A percentile compares a stretch with the other conserved stretches of the same genome.
Conservation (phyloP, 2,329 filamentous ascomycete genomes). For the Blastomyces gilchristii region DNA sequence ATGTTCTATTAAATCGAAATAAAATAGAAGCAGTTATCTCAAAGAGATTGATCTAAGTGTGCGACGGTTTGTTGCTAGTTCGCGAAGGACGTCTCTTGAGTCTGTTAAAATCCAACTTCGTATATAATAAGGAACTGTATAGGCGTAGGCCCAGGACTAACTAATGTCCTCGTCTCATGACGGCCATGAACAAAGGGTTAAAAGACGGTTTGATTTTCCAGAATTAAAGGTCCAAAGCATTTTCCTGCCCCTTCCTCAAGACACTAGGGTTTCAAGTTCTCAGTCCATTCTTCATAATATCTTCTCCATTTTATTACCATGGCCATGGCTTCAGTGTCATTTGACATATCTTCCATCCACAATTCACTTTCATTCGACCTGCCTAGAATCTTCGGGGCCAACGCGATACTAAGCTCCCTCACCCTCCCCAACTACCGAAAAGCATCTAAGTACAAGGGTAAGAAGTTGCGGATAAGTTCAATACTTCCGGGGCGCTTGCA, state of each 20-base stretch:
- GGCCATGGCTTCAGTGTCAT: neutral
- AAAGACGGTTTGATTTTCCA: too few species aligned
- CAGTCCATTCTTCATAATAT: slow-evolving; percentile 10
- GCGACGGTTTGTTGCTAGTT: too few species aligned
- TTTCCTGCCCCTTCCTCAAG: neutral
- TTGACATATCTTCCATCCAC: neutral
- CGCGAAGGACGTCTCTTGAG: too few species aligned
- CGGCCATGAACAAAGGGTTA: too few species aligned
- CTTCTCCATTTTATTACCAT: slow-evolving; percentile 6
- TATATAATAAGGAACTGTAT: too few species aligned
- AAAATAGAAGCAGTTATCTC: too few species aligned
- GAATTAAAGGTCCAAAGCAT: neutral
- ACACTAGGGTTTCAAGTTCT: slow-evolving; percentile 3
- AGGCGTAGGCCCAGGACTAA: too few species aligned
- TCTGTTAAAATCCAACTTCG: too few species aligned
- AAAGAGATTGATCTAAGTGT: too few species aligned
- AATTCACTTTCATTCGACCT: slow-evolving; percentile 3
- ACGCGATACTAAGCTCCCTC: slow-evolving; percentile 2
- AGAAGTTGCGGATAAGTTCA: neutral
- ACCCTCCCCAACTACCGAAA: slow-evolving; percentile 11
- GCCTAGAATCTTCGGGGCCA: neutral
- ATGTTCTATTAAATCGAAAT: too few species aligned
- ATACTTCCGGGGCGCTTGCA: neutral
- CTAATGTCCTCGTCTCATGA: too few species aligned
- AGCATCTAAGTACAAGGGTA: slow-evolving; percentile 9